phyloP scores from a whole-genome alignment of 2,329 filamentous ascomycete genomes.

The Pseudophaeomoniella oleicola region DNA sequence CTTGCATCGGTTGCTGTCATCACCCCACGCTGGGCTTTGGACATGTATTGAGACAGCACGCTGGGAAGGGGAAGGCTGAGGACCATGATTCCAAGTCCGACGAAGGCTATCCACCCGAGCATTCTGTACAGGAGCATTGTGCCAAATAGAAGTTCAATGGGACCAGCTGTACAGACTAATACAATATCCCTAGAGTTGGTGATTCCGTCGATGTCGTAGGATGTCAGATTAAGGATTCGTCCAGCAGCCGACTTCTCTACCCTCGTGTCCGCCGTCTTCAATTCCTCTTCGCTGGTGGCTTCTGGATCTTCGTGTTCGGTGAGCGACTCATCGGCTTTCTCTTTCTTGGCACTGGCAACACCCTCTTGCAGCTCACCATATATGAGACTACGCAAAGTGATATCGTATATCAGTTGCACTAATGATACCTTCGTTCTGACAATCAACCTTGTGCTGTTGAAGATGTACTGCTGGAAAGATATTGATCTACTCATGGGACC shows the following conservation, averaged over 20 bases:
- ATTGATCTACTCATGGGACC: constrained; percentile 36
- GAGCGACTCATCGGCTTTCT: constrained; percentile 23
- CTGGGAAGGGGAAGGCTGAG: constrained; percentile 36
- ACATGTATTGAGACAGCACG: constrained; percentile 35
- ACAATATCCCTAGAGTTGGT: constrained; percentile 38
- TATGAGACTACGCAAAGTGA: constrained; percentile 36
- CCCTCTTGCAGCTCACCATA: constrained; percentile 18
- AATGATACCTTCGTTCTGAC: constrained; percentile 42
- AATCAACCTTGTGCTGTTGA: constrained; percentile 40
- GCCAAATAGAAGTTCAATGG: constrained; percentile 33
- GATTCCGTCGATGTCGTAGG: constrained; percentile 43
- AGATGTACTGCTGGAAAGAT: constrained; percentile 42
- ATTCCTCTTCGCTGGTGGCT: background rate
- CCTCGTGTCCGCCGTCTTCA: constrained; percentile 11
- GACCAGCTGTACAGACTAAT: constrained; percentile 29
- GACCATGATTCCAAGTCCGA: constrained; percentile 35
- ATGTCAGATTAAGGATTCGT: constrained; percentile 43
- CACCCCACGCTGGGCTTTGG: constrained; percentile 35
- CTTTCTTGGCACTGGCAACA: background rate
- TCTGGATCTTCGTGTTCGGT: constrained; percentile 4
- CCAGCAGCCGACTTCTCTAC: constrained; percentile 28
- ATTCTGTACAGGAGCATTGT: constrained; percentile 40
- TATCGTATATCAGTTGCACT: constrained; percentile 44
- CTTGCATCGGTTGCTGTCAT: constrained; percentile 42
- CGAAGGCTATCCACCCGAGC: constrained; percentile 40